Evolutionary conservation across 1,284 basidiomycete genomes (phyloP).

Genomic region (Malassezia obtusa): DNA sequence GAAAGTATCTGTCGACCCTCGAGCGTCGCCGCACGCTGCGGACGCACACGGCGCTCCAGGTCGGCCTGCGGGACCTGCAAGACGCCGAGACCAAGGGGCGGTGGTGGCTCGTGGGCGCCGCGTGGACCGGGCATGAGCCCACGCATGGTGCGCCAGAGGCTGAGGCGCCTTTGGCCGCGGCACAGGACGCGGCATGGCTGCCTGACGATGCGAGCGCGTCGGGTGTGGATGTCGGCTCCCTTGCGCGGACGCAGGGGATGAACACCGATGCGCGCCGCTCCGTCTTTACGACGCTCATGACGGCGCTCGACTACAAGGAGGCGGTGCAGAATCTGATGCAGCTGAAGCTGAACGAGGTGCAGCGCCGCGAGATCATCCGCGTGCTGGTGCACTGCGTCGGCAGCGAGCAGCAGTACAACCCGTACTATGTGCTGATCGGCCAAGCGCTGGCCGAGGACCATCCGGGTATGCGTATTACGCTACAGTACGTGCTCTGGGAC

Average conservation of each 20-base stretch:
- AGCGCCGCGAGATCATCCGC: conserved; percentile 85
- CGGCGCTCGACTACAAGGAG: conserved; percentile 73
- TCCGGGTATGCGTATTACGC: conserved; percentile 70
- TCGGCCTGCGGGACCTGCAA: conserved; percentile 64
- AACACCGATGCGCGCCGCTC: conserved; percentile 87
- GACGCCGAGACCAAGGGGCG: conserved; percentile 78
- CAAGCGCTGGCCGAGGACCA: conserved; percentile 40
- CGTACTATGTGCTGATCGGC: conserved; percentile 81
- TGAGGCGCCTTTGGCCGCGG: too few species aligned
- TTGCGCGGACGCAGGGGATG: conserved; percentile 92
- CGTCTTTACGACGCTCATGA: conserved; percentile 83
- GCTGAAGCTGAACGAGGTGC: conserved; percentile 73
- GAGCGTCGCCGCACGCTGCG: conserved; percentile 30
- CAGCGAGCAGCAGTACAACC: conserved; percentile 78
- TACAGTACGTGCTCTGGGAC: conserved; percentile 96
- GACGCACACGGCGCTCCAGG: conserved; percentile 28
- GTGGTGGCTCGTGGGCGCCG: conserved; percentile 98
- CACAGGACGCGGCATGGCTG: not conserved
- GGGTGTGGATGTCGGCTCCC: conserved; percentile 55
- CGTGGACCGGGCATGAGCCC: conserved; percentile 78
- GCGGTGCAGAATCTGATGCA: conserved; percentile 76
- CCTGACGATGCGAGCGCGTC: conserved; percentile 49
- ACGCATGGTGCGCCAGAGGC: too few species aligned
- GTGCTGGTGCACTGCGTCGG: conserved; percentile 88
- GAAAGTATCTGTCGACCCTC: conserved; percentile 33